Evolutionary conservation across 768 basidiomycete species (phyloP).

Genomic region (Psilocybe cubensis): DNA sequence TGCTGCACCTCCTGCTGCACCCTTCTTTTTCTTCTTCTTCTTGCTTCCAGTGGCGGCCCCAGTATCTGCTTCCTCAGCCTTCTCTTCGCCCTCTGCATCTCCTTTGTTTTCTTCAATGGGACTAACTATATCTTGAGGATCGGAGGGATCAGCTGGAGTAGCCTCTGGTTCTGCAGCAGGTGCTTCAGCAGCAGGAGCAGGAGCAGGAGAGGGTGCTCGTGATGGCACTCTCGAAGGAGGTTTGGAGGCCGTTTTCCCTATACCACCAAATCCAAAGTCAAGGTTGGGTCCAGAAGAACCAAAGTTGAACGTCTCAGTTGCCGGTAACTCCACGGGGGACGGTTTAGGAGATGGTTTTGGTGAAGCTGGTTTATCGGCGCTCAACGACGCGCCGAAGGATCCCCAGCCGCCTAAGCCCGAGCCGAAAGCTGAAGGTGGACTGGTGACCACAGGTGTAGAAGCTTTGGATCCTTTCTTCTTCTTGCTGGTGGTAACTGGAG

Average conservation of each 20-base stretch:
- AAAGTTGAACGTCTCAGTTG: not conserved
- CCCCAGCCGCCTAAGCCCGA: constrained; percentile 16
- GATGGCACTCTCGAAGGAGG: not conserved
- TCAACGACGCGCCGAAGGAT: constrained; percentile 11
- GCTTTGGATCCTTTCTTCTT: constrained; percentile 26
- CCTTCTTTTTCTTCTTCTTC: constrained; percentile 12
- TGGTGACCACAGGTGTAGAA: constrained; percentile 4
- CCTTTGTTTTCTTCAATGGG: not conserved
- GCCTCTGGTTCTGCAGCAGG: not conserved
- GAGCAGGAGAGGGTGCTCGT: constrained; percentile 11
- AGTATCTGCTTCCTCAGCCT: not conserved
- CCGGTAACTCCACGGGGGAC: constrained; percentile 12
- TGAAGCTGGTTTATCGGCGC: constrained; percentile 4
- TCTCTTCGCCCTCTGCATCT: constrained; percentile 2
- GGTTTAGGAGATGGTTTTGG: constrained; percentile 17
- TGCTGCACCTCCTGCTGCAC: not conserved
- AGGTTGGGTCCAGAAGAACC: not conserved
- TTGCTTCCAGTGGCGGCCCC: not conserved
- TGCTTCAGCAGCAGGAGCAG: constrained; percentile 1
- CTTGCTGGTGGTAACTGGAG: constrained; percentile 11
- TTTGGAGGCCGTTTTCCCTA: not conserved
- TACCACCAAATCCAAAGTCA: constrained; percentile 13
- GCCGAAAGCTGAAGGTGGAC: constrained; percentile 18
- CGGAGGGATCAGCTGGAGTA: not conserved
- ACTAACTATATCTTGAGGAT: constrained; percentile 4